Base-by-base conservation (phyloP, 805 yeast species). In the Cyberlindnera mrakii region DNA sequence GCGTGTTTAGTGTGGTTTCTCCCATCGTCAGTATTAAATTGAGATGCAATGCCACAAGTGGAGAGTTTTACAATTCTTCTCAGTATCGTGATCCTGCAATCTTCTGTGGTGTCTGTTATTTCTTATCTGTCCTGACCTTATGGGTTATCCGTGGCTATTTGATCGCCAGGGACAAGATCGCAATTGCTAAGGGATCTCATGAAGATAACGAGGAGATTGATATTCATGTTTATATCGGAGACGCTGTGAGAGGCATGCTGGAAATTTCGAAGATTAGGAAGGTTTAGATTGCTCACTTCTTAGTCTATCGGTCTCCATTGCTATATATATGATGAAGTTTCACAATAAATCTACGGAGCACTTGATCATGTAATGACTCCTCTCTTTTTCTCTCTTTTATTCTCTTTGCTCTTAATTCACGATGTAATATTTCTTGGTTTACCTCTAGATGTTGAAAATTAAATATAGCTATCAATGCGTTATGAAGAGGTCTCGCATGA, bases 11-110 rank as follows among this genome's bases (percentile, higher is more conserved):
- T 2, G 58, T 76, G n/a, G 72, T 68, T 1, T 71, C 85, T 1
- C 86, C 86, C 1, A 70, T 80, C 18, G 72, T 81, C 46, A 86
- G 86, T 6, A 66, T 78, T 15, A 60, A 71, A 10, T 63, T 80
- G 37, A 77, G 76, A 44, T 46, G 58, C 4, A 27, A 45, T 5
- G 35, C 51, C 4, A 38, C 52, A n/a, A 48, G 53, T 18, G 71
- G 68, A 1, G 54, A 55, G 6, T 31, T 38, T 1, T 58, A 57
- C 19, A 66, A 66, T 33, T 73, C 80, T 6, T 58, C 64, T 8
- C 78, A 73, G 51, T 82, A 79, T 60, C 53, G 61, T 18, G 53
- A 75, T 47, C 77, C 83, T 8, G 68, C 81, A 1, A 67, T 80
- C 1, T 81, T 80, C 56, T 74, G 80, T 17, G 88, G 87, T 0